Evolutionary conservation across 1,139 yeast genomes (phyloP).

Genomic region (Meyerozyma athensensis): DNA sequence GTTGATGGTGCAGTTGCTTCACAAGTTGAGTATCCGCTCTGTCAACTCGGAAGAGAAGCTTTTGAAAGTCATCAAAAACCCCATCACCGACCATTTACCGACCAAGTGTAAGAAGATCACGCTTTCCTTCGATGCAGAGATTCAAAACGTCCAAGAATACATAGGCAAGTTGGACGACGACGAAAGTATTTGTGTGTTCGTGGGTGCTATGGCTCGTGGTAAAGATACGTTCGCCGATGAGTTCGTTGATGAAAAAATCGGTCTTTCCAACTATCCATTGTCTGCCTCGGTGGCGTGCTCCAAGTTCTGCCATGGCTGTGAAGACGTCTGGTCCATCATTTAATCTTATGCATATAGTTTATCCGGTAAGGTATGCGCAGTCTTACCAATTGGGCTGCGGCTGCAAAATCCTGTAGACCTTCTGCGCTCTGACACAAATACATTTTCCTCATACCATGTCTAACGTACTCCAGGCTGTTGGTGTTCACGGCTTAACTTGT

Average conservation of each 20-base stretch:
- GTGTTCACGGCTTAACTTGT: conserved; percentile 36
- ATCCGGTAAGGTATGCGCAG: background rate
- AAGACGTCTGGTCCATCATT: conserved; percentile 89
- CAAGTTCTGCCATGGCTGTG: conserved; percentile 97
- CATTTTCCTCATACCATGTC: conserved; percentile 10
- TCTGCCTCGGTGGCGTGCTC: conserved; percentile 98
- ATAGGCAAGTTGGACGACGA: conserved; percentile 75
- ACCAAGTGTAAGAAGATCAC: conserved; percentile 93
- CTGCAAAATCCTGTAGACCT: background rate
- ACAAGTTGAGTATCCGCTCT: conserved; percentile 85
- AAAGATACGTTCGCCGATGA: conserved; percentile 97
- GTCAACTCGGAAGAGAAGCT: conserved; percentile 94
- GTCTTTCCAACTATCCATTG: conserved; percentile 89
- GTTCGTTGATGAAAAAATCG: conserved; percentile 92
- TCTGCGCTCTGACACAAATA: background rate
- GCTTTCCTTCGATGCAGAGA: conserved; percentile 88
- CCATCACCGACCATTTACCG: conserved; percentile 94
- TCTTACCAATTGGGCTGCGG: background rate
- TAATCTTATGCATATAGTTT: conserved; percentile 12
- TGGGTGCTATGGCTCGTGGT: conserved; percentile 99
- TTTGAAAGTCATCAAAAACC: conserved; percentile 90
- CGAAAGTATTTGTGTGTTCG: conserved; percentile 95
- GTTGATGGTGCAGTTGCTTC: conserved; percentile 92
- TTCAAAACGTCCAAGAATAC: conserved; percentile 84
- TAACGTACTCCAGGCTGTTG: conserved; percentile 36